Base-by-base conservation (phyloP, 768 basidiomycete genomes). In the Pleurotus citrinopileatus region DNA sequence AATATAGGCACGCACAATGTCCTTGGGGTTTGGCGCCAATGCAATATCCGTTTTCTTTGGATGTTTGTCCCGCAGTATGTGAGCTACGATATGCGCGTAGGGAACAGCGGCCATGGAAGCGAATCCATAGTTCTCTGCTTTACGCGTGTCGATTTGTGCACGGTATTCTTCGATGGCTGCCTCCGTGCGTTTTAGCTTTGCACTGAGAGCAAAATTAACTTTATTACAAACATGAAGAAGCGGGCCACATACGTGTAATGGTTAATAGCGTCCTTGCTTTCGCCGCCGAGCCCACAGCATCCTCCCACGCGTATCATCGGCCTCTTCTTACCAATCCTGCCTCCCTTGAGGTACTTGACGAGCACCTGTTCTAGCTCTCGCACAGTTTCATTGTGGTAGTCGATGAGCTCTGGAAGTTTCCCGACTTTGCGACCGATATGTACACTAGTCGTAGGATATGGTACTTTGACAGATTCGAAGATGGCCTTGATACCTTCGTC, bases 361-460 rank as follows among this genome's bases (percentile, higher is more conserved):
- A 99, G 80, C 46, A 94, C 79, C 32, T 82, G 77, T 67, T 99
- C 97, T 54, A 98, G 82, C 61, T 96, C 87, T 44, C 89, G 79
- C n/a, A 99, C 96, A n/a, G 92, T 88, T 52, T 84, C 73, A 67
- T 98, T 98, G 68, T 95, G 92, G 61, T 86, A 89, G 54, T 96
- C 90, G 58, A 99, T 91, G 53, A 97, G 74, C 55, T 93, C 86
- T 0, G 97, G 94, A 13, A 98, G 84, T 54, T 84, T 79, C 23
- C 94, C 96, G 28, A 98, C 88, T 60, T 82, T 83, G 19, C 93
- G 84, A 20, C 93, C 89, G 48, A 95, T 86, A 69, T 94, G 91
- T 4, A 95, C 93, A 20, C 89, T 86, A 1, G 91, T 93, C 0
- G 94, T 94, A 1, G 93, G 93, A 67, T 96, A 95, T 12, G 94